Evolutionary conservation across 2,329 filamentous ascomycete species (phyloP), one percentile per base, ranked within the genome.

Genomic region (Alternaria sp.): DNA sequence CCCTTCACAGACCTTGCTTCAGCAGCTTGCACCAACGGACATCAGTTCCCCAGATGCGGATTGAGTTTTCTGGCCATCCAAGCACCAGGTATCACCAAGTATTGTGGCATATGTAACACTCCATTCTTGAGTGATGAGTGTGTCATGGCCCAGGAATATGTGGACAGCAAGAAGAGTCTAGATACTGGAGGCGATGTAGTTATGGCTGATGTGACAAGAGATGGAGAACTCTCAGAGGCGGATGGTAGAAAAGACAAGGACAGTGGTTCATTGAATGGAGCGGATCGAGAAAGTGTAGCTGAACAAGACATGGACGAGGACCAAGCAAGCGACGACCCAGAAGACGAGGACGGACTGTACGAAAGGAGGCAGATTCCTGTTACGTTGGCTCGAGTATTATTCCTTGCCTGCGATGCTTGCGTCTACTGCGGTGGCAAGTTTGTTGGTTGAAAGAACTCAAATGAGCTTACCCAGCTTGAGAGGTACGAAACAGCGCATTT

Each of bases 31-130:
- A 68, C 66, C 1, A 79, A 80, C 48, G 85, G 84, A 0, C 86
- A 88, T 75, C 61, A 83, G 43, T 87, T 85, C 59, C 82, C 78
- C n/a, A 80, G 86, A 36, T 88, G 86, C 66, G 80, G 80, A 12
- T 64, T 87, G 22, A 85, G 83, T n/a, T 84, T 86, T 53, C 66
- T 86, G 6, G 79, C 85, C 1, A 86, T 88, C 7, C 85, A 87
- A 68, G 80, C 82, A 34, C 85, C 86, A 3, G 81, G 81, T 2
- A 78, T 83, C 2, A 84, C 84, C 12, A 87, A 86, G 66, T 80
- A 79, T 51, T 88, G 86, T 70, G 81, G 81, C 18, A 74, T 82
- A n/a, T 88, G 86, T 66, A 79, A 72, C 12, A 81, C 75, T 27
- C 81, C 83, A 45, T 85, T 81, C 65, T 65, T 86, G 8, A 81